A percentile compares a stretch with the other conserved stretches of the same genome.
These are phyloP conservation scores for Phialophora verrucosa DNA, from an alignment of 2,329 filamentous ascomycete genomes.

Conservation along the genomic window DNA sequence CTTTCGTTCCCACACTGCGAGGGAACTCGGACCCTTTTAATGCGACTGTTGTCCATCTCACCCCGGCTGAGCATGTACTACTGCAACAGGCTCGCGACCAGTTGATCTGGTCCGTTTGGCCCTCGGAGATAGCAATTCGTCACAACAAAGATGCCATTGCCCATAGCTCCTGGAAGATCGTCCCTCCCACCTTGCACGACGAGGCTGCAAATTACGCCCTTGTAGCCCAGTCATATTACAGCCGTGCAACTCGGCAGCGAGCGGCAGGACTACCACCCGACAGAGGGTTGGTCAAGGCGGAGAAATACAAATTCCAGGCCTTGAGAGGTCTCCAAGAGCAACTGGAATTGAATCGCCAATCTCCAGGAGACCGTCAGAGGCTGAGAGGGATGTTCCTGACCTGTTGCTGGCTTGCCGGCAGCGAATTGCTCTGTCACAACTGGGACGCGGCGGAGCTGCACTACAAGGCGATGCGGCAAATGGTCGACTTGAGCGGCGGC, in stretches of 20 bases:
- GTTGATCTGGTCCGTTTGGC: constrained; percentile 4
- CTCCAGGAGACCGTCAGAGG: background rate
- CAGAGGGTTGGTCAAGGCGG: background rate
- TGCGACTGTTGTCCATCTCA: background rate
- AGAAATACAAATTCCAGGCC: constrained; percentile 5
- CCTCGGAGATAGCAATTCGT: constrained; percentile 6
- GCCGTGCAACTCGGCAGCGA: background rate
- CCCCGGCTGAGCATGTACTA: background rate
- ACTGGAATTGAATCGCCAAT: constrained; percentile 7
- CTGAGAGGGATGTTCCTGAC: background rate
- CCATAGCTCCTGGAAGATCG: constrained; percentile 7
- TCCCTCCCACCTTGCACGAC: constrained; percentile 2
- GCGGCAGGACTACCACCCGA: constrained; percentile 1
- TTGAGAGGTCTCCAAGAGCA: constrained; percentile 3
- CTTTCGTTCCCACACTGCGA: background rate
- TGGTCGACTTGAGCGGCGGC: constrained; percentile 4
- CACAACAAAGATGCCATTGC: constrained; percentile 10
- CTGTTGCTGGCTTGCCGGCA: constrained; percentile 7
- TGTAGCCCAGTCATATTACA: constrained; percentile 4
- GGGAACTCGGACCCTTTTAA: constrained; percentile 6
- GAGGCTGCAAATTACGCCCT: constrained; percentile 4
- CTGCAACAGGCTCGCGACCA: constrained; percentile 8
- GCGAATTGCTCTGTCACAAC: constrained; percentile 2
- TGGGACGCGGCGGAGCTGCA: constrained; percentile 6
- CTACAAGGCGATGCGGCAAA: background rate